phyloP scores from a whole-genome alignment of 2,329 filamentous ascomycete species.

The Xylariaceae sp. region DNA sequence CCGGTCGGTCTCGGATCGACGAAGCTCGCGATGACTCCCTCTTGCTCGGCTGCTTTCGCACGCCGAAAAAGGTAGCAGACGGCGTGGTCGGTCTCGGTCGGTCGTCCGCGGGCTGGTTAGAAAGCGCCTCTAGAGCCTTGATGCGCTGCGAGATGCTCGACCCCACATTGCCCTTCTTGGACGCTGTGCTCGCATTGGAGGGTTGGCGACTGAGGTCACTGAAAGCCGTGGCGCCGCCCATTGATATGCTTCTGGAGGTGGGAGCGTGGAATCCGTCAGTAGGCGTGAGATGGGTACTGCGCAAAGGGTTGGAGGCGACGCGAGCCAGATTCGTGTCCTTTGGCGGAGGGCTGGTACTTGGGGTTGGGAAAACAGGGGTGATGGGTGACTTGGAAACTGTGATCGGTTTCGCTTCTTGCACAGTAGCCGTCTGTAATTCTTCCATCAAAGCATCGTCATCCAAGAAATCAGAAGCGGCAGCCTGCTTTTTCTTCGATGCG shows the following conservation, averaged over 20 bases:
- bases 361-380: constrained; percentile 52
- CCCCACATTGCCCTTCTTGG: constrained; percentile 76
- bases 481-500: constrained; percentile 32
- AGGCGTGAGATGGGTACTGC: constrained; percentile 42
- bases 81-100: constrained; percentile 30
- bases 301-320: constrained; percentile 46
- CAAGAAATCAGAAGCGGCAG: constrained; percentile 41
- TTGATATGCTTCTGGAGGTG: constrained; percentile 50
- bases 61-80: constrained; percentile 42
- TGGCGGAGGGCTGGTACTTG: constrained; percentile 25
- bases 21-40: constrained; percentile 32
- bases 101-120: constrained; percentile 37
- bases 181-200: constrained; percentile 45
- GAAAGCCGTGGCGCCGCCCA: constrained; percentile 49
- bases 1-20: constrained; percentile 35
- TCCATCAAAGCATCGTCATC: constrained; percentile 74
- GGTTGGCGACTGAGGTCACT: constrained; percentile 51
- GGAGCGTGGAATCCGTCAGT: constrained; percentile 42
- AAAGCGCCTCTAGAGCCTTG: constrained; percentile 81
- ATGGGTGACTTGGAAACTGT: constrained; percentile 79
- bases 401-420: constrained; percentile 78
- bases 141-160: constrained; percentile 92
- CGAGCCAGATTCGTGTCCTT: constrained; percentile 36
- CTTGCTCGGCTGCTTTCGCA: constrained; percentile 34
- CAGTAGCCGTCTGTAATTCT: constrained; percentile 73